Evolutionary conservation across 495 filamentous ascomycete species (phyloP).

Genomic region (Daldinia bambusicola): DNA sequence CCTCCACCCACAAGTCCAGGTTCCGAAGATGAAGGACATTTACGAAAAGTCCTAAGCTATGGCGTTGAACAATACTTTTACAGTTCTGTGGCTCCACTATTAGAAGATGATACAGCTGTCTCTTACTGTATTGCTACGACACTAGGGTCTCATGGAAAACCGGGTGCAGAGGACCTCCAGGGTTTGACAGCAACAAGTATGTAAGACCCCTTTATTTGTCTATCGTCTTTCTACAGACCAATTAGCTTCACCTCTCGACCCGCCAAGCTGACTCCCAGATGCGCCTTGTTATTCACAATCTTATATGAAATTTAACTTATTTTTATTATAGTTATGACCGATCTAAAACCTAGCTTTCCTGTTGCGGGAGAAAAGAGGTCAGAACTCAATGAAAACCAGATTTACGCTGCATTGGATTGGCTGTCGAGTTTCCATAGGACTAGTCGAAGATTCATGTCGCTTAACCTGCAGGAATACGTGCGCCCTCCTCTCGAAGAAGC

Average conservation of each 20-base stretch:
- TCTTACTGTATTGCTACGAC: constrained; percentile 48
- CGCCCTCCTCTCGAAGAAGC: constrained; percentile 52
- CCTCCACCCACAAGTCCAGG: not conserved
- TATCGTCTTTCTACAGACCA: not conserved
- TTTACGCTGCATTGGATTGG: constrained; percentile 51
- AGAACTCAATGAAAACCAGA: constrained; percentile 41
- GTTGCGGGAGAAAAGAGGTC: not conserved
- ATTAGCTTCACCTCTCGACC: too few relatives aligned
- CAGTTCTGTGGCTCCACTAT: not conserved
- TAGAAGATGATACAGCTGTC: constrained; percentile 38
- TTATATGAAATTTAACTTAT: not conserved
- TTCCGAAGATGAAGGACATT: not conserved
- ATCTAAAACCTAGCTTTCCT: not conserved
- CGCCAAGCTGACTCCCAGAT: too few relatives aligned
- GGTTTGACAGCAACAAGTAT: constrained; percentile 47
- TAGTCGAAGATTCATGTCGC: constrained; percentile 40
- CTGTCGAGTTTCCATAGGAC: constrained; percentile 56
- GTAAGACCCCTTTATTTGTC: not conserved
- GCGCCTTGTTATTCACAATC: not conserved
- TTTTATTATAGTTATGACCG: not conserved
- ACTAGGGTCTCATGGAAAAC: constrained; percentile 35
- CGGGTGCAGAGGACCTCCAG: constrained; percentile 45
- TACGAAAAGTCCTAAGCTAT: not conserved
- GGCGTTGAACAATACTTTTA: constrained; percentile 1
- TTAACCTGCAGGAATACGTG: constrained; percentile 34